Evolutionary conservation across 306 rosid genomes (phyloP).

Genomic region (Albizia julibrissin): DNA sequence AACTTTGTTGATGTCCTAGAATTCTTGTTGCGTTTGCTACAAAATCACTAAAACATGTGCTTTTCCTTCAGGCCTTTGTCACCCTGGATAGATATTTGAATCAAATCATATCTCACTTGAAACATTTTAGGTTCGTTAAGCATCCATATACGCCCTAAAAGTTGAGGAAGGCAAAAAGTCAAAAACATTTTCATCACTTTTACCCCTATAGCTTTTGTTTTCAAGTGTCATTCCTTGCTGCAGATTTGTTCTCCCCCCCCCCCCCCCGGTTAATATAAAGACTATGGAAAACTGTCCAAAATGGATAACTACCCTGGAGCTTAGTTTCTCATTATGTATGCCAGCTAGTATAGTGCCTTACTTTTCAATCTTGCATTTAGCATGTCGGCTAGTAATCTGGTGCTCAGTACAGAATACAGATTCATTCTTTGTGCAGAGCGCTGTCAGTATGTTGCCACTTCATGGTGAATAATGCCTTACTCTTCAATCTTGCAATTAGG

Average conservation of each 20-base stretch:
- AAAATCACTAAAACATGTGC: not conserved
- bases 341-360: not conserved
- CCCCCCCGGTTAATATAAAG: not conserved
- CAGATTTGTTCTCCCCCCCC: not conserved
- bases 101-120: not conserved
- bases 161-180: not conserved
- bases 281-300: not conserved
- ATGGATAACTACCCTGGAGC: not conserved
- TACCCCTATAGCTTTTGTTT: not conserved
- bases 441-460: not conserved
- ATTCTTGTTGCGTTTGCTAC: not conserved
- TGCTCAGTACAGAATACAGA: not conserved
- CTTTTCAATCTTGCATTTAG: not conserved
- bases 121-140: not conserved
- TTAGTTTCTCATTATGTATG: not conserved
- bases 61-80: not conserved
- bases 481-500: not conserved
- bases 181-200: not conserved
- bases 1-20: constrained; percentile 1
- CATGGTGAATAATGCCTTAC: not conserved
- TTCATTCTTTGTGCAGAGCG: not conserved
- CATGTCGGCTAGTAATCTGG: not conserved
- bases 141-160: not conserved
- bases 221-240: not conserved
- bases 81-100: not conserved